phyloP scores from a whole-genome alignment of 257 asterid genomes.

The Solanum verrucosum region DNA sequence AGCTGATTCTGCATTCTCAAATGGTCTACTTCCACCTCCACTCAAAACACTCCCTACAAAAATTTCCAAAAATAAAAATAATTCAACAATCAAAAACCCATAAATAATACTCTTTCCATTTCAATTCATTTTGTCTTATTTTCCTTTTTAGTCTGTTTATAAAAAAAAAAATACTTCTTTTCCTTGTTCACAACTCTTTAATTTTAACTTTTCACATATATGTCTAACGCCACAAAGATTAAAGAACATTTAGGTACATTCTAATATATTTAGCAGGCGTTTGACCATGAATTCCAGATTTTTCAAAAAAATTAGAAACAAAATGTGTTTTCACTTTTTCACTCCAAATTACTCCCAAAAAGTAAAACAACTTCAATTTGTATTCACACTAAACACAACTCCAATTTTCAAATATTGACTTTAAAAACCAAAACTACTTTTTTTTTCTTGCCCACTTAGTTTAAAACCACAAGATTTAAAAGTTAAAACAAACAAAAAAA shows the following conservation, averaged over 20 bases:
- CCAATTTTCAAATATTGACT: background rate
- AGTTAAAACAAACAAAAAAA: background rate
- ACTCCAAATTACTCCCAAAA: background rate
- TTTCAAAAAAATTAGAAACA: no score
- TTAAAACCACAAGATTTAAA: background rate
- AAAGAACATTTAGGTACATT: background rate
- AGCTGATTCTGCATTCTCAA: conserved; percentile 59
- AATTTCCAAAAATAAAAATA: background rate
- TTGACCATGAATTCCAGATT: background rate
- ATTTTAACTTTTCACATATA: background rate
- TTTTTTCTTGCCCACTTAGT: background rate
- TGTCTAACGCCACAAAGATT: background rate
- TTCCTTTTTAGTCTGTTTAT: no score
- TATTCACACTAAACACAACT: background rate
- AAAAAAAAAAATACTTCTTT: background rate
- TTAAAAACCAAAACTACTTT: background rate
- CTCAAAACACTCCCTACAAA: conserved; percentile 73
- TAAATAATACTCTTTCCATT: background rate
- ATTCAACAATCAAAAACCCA: background rate
- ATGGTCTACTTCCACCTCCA: conserved; percentile 89
- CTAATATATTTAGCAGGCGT: background rate
- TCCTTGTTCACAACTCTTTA: background rate
- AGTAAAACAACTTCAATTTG: background rate
- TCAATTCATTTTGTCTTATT: background rate
- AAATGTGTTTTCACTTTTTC: no score